Percentiles rank a stretch among this genome's conserved stretches.
Conservation (phyloP, 2,329 filamentous ascomycete genomes). For the Alternaria novae-zelandiae region DNA sequence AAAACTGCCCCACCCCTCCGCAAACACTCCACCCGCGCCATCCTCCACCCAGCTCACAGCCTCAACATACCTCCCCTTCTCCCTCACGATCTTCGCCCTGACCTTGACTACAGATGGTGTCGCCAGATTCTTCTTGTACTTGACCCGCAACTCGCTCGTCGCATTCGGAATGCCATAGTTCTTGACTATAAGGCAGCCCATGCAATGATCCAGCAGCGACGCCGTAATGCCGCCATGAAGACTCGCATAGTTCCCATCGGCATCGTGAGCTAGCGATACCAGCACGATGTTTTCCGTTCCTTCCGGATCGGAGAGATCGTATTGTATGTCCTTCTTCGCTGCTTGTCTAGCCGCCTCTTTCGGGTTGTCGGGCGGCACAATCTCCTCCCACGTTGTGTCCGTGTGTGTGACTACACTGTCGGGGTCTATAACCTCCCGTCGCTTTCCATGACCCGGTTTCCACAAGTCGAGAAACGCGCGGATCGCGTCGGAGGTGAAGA, state of each 20-base stretch:
- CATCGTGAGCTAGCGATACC: constrained; percentile 24
- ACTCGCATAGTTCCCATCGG: constrained; percentile 28
- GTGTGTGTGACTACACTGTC: not conserved
- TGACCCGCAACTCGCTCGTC: constrained; percentile 32
- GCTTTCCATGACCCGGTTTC: constrained; percentile 15
- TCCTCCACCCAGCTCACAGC: constrained; percentile 31
- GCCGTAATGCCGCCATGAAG: constrained; percentile 37
- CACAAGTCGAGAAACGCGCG: constrained; percentile 34
- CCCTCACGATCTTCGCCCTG: constrained; percentile 26
- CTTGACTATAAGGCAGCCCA: constrained; percentile 27
- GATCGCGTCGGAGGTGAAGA: constrained; percentile 31
- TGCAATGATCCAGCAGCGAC: constrained; percentile 35
- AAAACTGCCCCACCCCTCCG: constrained; percentile 26
- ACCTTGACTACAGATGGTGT: constrained; percentile 31
- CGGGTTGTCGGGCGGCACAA: not conserved
- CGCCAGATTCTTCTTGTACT: constrained; percentile 29
- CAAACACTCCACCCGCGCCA: constrained; percentile 31
- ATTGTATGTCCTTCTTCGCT: constrained; percentile 18
- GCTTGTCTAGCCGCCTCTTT: constrained; percentile 3
- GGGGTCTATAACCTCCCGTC: constrained; percentile 12
- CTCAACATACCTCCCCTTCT: constrained; percentile 32
- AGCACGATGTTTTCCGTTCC: constrained; percentile 28
- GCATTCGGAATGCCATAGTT: constrained; percentile 18
- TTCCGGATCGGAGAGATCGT: constrained; percentile 17
- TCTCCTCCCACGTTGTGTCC: not conserved